Evolutionary conservation across 2,329 filamentous ascomycete species (phyloP), one percentile per base, ranked within the genome.

Genomic region (Fusarium illudens): DNA sequence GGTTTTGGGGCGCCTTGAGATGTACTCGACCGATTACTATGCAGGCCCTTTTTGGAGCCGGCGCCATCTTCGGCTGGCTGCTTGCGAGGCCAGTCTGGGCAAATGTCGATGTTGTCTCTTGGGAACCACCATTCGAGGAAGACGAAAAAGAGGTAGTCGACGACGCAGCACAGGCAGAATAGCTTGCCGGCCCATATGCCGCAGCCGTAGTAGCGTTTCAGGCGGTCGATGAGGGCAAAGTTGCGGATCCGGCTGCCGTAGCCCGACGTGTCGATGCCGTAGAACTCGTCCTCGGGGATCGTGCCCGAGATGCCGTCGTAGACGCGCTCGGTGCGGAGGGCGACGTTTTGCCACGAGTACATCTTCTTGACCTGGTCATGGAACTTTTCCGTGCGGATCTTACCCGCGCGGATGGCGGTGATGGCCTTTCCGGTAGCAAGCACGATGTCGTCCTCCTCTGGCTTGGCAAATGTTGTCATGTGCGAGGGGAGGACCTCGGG

Each of bases 311-410:
- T 96, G 49, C 96, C 93, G 76, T 97, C 90, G 79, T 99, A 99
- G 1, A 99, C 96, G 29, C 95, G 87, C 80, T 99, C 96, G 0
- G 96, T 98, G 58, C 96, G 91, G 72, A 92, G 87, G 13, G 96
- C 96, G 27, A 99, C 95, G 77, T 99, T 95, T 27, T 92, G 92
- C 96, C 96, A 99, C 2, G 93, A 97, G 81, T 99, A 99, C 96
- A 98, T 98, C 82, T 92, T 92, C 79, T 95, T 94, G 66, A 99
- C 96, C 79, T 98, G 92, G 70, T 97, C 95, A 77, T 99, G 96
- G 76, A 99, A 99, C 39, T 91, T 88, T 77, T 98, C 95, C 1
- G 96, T 97, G 66, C 93, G 90, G 27, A 99, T 91, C 73, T 91
- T 93, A 71, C 94, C 95, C 6, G 91, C 91, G 44, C 95, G 90